phyloP scores from a whole-genome alignment of 2,329 filamentous ascomycete species.

The Phialemonium atrogriseum region DNA sequence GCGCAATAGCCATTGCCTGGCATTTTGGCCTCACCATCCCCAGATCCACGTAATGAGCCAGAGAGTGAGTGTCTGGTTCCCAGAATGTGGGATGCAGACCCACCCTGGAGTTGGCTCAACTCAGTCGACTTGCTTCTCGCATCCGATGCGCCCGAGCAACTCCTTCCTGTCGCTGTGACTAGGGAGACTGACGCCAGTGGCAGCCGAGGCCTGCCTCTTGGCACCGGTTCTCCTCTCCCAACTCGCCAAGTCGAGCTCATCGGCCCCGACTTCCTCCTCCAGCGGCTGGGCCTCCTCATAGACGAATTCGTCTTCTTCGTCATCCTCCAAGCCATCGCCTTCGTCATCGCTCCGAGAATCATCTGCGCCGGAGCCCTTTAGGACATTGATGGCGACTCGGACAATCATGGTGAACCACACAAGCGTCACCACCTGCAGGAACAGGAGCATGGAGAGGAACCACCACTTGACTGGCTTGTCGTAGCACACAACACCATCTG shows the following conservation, averaged over 20 bases:
- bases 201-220: constrained; percentile 41
- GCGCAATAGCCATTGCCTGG: no score
- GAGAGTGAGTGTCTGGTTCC: no score
- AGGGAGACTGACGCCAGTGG: constrained; percentile 56
- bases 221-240: constrained; percentile 50
- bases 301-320: constrained; percentile 44
- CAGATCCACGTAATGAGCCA: no score
- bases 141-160: constrained; percentile 72
- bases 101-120: no score
- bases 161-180: constrained; percentile 73
- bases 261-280: constrained; percentile 70
- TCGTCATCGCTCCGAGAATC: constrained; percentile 86
- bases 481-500: constrained; percentile 71
- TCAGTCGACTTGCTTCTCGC: constrained; percentile 63
- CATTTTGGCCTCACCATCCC: no score
- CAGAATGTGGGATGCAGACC: no score
- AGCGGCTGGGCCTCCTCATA: constrained; percentile 49
- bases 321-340: constrained; percentile 54
- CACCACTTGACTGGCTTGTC: constrained; percentile 63
- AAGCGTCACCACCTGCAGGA: constrained; percentile 71
- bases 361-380: constrained; percentile 70
- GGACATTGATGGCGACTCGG: constrained; percentile 70
- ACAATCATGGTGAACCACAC: constrained; percentile 87
- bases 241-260: constrained; percentile 58
- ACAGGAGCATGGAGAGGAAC: constrained; percentile 70